These are phyloP conservation scores for Kurtzmaniella quercitrusa DNA, from an alignment of 1,139 yeast species.

Conservation along the genomic window DNA sequence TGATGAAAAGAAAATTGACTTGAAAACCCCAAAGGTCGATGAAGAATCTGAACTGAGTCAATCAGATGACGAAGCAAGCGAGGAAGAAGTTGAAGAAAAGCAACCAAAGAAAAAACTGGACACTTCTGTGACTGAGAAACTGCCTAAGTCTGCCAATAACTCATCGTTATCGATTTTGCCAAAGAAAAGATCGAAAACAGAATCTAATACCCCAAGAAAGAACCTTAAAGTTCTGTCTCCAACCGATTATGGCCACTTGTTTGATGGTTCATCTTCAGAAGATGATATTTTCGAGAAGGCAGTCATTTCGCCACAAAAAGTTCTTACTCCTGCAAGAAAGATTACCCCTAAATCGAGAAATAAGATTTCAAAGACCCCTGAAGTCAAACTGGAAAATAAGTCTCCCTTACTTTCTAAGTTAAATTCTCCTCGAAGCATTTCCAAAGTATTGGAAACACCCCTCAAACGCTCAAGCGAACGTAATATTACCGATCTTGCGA, in stretches of 20 bases:
- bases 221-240: background rate
- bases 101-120: conserved; percentile 3
- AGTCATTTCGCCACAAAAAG: conserved; percentile 3
- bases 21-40: conserved; percentile 10
- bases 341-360: conserved; percentile 2
- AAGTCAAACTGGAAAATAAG: background rate
- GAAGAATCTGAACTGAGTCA: background rate
- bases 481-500: conserved; percentile 2
- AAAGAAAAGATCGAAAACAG: conserved; percentile 4
- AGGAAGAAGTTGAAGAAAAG: conserved; percentile 1
- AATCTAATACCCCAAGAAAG: conserved; percentile 1
- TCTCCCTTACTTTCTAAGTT: background rate
- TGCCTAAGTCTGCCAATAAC: conserved; percentile 5
- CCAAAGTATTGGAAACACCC: background rate
- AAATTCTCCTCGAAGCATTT: background rate
- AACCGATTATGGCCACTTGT: conserved; percentile 6
- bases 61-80: conserved; percentile 1
- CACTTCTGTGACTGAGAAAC: conserved; percentile 1
- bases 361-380: conserved; percentile 1
- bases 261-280: conserved; percentile 8
- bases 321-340: conserved; percentile 1
- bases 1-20: conserved; percentile 22
- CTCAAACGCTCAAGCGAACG: background rate
- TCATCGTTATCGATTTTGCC: conserved; percentile 7
- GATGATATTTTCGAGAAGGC: conserved; percentile 6